Evolutionary conservation across 208 protist genomes (phyloP), one percentile per base, ranked within the genome.

Genomic region (Leishmania martiniquensis): DNA sequence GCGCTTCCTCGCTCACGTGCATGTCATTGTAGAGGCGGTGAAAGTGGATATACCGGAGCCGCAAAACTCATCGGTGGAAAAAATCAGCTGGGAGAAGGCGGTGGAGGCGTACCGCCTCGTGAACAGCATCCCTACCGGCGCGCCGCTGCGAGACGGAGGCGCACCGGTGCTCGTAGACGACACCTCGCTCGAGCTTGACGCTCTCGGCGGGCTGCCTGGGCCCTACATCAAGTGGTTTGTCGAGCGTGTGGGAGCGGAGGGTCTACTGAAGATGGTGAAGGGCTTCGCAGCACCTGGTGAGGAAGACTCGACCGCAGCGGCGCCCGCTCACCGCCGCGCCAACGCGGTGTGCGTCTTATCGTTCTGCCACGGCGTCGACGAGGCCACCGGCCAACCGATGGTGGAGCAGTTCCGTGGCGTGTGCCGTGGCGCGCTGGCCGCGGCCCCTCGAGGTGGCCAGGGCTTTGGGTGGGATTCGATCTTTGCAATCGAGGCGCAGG

Each of bases 201-300:
- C 95, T 5, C 88, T 99, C 3, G 84, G 91, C 13, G 98, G 98
- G 29, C 81, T 99, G 9, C 99, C 99, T 9, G 99, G 98, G 3
- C 98, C 98, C n/a, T 99, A 99, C 88, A 94, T 99, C 37, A 99
- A 99, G 86, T 99, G 98, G 98, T 99, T 99, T 83, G 87, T 99
- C 13, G 92, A 99, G 9, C 92, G 89, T 39, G 69, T 99, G 6
- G 93, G 97, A 10, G 89, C 91, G 75, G 89, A 91, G 37, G 98
- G 98, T 15, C 89, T 99, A 63, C 85, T 94, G 60, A 94, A 98
- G 39, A 82, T 99, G 84, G 83, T 99, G 22, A 83, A 86, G 1
- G 97, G 91, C 25, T 99, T 98, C 77, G 70, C 81, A 6, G 72
- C 51, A 39, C 9, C 57, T 7, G 60, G 13, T 2, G 75, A 77